A percentile compares a stretch with the other conserved stretches of the same genome.
These are phyloP conservation scores for Arabis alpina DNA, from an alignment of 345 rosid genomes.

Conservation along the genomic window DNA sequence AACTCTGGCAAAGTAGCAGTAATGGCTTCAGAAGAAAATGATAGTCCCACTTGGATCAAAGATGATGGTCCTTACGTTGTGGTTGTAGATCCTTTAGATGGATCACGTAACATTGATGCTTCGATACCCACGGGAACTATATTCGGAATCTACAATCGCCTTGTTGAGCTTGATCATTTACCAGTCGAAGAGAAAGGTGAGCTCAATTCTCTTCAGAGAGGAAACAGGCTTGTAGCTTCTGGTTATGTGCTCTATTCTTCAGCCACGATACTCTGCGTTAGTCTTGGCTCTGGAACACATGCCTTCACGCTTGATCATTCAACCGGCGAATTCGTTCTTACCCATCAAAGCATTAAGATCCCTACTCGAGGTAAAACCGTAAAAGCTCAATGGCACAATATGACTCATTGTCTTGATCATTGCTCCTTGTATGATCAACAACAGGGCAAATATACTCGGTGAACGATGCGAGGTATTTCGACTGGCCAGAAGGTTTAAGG, in stretches of 20 bases:
- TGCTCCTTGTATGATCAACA: slow-evolving; percentile 6
- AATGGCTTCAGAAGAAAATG: slow-evolving; percentile 96
- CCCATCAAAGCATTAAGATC: slow-evolving; percentile 75
- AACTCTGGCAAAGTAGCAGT: slow-evolving; percentile 89
- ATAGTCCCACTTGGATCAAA: slow-evolving; percentile 72
- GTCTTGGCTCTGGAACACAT: slow-evolving; percentile 92
- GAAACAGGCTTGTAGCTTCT: slow-evolving; percentile 75
- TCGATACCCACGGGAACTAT: slow-evolving; percentile 93
- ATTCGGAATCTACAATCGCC: slow-evolving; percentile 75
- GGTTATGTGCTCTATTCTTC: slow-evolving; percentile 92
- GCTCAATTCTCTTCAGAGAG: slow-evolving; percentile 83
- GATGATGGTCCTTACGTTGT: slow-evolving; percentile 77
- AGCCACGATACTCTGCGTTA: slow-evolving; percentile 80
- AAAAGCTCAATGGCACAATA: slow-evolving; percentile 10
- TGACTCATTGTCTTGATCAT: background rate
- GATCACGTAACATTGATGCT: slow-evolving; percentile 90
- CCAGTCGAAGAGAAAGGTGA: slow-evolving; percentile 70
- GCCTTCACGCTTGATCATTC: slow-evolving; percentile 87
- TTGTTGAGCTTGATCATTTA: slow-evolving; percentile 75
- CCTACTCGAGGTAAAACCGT: slow-evolving; percentile 70
- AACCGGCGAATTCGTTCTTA: slow-evolving; percentile 85
- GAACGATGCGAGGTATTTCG: slow-evolving; percentile 90
- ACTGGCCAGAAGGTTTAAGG: slow-evolving; percentile 93
- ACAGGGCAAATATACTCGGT: slow-evolving; percentile 94
- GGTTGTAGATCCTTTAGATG: slow-evolving; percentile 93